Conservation (phyloP, 257 asterid genomes). For the Solanum pinnatisectum region DNA sequence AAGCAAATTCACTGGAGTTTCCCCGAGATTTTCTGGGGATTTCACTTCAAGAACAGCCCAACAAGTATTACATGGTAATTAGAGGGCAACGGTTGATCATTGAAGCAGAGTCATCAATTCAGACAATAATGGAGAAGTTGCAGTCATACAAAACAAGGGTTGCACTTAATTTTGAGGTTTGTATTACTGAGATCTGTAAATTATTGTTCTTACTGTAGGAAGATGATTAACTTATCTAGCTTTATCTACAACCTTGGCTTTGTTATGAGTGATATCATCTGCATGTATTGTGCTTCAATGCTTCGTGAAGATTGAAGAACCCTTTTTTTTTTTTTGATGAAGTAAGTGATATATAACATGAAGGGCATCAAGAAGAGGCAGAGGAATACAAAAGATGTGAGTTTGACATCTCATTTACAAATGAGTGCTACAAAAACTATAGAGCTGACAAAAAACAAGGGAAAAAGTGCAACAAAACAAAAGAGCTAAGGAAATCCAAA, state of each 20-base stretch:
- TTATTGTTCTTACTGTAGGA: conserved; percentile 9
- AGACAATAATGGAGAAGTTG: conserved; percentile 84
- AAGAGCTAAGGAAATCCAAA: background rate
- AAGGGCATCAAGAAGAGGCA: background rate
- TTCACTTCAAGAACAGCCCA: conserved; percentile 83
- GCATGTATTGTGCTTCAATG: background rate
- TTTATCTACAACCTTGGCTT: background rate
- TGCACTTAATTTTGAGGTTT: conserved; percentile 84
- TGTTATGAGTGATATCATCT: background rate
- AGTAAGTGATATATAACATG: background rate
- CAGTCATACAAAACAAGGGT: conserved; percentile 87
- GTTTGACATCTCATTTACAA: background rate
- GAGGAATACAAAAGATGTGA: background rate
- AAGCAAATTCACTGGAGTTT: conserved; percentile 41
- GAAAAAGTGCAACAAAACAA: background rate
- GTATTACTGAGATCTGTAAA: conserved; percentile 4
- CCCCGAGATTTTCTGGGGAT: conserved; percentile 94
- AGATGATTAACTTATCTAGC: background rate
- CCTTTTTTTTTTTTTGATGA: background rate
- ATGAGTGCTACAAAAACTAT: background rate
- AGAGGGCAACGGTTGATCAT: conserved; percentile 54
- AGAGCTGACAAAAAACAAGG: background rate
- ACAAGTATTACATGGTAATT: conserved; percentile 64
- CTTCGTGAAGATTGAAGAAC: background rate
- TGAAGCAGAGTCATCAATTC: conserved; percentile 31